phyloP scores from a whole-genome alignment of 2,329 filamentous ascomycete species.

The Diaporthe citrichinensis region DNA sequence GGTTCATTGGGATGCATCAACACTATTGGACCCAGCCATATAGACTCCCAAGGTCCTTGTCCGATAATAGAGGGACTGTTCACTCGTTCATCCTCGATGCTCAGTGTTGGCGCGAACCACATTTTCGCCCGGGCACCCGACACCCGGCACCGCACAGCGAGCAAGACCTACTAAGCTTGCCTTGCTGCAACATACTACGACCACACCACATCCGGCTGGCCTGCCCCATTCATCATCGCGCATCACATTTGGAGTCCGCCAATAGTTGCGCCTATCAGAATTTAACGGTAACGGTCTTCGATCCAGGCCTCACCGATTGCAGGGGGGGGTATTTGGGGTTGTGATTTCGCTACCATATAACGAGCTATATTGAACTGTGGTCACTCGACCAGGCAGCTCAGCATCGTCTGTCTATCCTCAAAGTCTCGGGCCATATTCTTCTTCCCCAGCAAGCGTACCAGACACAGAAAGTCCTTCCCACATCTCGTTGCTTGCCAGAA shows the following conservation, averaged over 20 bases:
- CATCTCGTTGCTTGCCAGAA: constrained; percentile 36
- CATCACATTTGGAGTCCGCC: constrained; percentile 1
- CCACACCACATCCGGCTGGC: not conserved
- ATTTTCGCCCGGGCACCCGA: not conserved
- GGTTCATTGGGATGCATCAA: constrained; percentile 19
- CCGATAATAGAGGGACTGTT: not conserved
- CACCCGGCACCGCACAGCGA: not conserved
- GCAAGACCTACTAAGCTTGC: not conserved
- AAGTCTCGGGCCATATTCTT: constrained; percentile 25
- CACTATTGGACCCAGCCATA: constrained; percentile 1
- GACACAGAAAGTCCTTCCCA: constrained; percentile 29
- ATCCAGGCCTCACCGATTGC: not conserved
- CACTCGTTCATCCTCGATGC: not conserved
- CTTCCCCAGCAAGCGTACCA: constrained; percentile 22
- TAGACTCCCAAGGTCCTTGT: not conserved
- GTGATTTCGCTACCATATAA: constrained; percentile 40
- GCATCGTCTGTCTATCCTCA: constrained; percentile 36
- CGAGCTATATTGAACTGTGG: constrained; percentile 38
- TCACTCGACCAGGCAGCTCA: constrained; percentile 44
- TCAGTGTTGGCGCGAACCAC: not conserved
- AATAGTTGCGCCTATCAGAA: constrained; percentile 16
- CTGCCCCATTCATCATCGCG: not conserved
- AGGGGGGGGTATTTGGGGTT: constrained; percentile 37
- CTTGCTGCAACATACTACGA: not conserved
- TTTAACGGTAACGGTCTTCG: not conserved